These are phyloP conservation scores for Phytophthora pseudosyringae DNA, from an alignment of 352 stramenopile genomes.

Conservation along the genomic window DNA sequence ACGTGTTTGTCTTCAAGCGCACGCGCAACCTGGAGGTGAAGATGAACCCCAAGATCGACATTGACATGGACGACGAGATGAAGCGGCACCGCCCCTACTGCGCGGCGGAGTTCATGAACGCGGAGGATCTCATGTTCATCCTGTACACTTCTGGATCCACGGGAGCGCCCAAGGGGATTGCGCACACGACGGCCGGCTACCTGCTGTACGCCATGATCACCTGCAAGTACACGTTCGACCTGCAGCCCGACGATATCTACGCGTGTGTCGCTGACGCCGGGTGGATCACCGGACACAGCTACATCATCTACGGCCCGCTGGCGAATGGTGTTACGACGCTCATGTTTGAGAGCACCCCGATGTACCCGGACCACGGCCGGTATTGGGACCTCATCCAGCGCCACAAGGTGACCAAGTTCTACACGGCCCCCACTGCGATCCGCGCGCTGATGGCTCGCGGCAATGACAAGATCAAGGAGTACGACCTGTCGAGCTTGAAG, in stretches of 20 bases:
- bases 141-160: constrained; percentile 98
- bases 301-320: constrained; percentile 98
- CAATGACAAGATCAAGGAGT: constrained; percentile 86
- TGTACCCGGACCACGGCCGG: constrained; percentile 94
- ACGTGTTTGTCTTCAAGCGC: constrained; percentile 95
- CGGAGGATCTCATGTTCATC: constrained; percentile 96
- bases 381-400: constrained; percentile 98
- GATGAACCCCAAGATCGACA: constrained; percentile 83
- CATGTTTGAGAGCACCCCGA: constrained; percentile 98
- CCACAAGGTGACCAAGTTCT: constrained; percentile 97
- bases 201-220: constrained; percentile 94
- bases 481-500: constrained; percentile 73
- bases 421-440: constrained; percentile 95
- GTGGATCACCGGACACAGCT: constrained; percentile 97
- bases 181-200: constrained; percentile 96
- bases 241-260: constrained; percentile 93
- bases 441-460: constrained; percentile 97
- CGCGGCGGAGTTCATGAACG: constrained; percentile 94
- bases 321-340: constrained; percentile 96
- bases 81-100: constrained; percentile 93
- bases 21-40: constrained; percentile 74
- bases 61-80: constrained; percentile 94
- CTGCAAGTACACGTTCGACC: constrained; percentile 93
- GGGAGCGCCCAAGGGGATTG: constrained; percentile 94
- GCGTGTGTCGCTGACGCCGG: constrained; percentile 95